Conservation (phyloP, 352 stramenopile species). For the Aphanomyces stellatus region DNA sequence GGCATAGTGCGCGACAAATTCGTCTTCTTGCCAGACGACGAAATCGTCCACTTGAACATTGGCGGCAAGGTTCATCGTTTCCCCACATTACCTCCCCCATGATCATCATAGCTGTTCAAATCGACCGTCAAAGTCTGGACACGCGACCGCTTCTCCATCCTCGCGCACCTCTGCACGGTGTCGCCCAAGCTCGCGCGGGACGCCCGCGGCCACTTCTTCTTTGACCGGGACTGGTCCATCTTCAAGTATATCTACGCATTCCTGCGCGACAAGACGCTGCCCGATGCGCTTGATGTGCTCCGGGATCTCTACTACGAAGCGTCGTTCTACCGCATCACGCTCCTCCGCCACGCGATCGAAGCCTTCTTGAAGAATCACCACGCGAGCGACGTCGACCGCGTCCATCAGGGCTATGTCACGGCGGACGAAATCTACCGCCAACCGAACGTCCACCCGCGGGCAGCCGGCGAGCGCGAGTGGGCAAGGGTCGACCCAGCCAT, state of each 20-base stretch:
- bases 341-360: conserved; percentile 69
- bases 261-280: conserved; percentile 51
- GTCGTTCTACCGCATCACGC: conserved; percentile 61
- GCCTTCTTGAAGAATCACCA: conserved; percentile 19
- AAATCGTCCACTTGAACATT: conserved; percentile 47
- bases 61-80: conserved; percentile 30
- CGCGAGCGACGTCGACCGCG: background rate
- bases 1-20: conserved; percentile 43
- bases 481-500: background rate
- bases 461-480: background rate
- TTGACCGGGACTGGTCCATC: conserved; percentile 63
- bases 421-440: background rate
- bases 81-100: background rate
- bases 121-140: conserved; percentile 65
- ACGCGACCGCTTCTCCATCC: conserved; percentile 66
- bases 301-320: conserved; percentile 66
- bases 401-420: background rate
- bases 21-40: conserved; percentile 36
- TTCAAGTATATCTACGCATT: conserved; percentile 69
- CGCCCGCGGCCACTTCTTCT: conserved; percentile 51
- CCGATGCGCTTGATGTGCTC: conserved; percentile 42
- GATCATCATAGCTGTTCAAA: conserved; percentile 46
- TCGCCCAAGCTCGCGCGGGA: conserved; percentile 45
- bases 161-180: conserved; percentile 68
- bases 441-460: background rate